These are phyloP conservation scores for Saccharomyces hybrid DNA, from an alignment of 1,139 yeast species.

Conservation along the genomic window DNA sequence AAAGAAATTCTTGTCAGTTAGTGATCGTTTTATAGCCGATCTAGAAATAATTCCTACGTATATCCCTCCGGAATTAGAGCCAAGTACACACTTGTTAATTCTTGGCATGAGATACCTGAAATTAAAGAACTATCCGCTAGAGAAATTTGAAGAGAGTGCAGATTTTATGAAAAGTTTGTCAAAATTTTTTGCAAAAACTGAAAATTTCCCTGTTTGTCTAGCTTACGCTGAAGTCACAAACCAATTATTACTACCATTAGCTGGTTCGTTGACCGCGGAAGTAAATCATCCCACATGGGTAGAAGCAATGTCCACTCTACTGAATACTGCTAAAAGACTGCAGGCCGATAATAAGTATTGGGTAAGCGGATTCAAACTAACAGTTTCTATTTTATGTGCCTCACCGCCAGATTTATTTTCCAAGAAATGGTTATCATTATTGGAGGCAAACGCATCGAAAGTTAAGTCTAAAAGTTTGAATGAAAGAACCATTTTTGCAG, in stretches of 20 bases:
- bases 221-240: slow-evolving; percentile 84
- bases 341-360: slow-evolving; percentile 51
- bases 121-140: slow-evolving; percentile 77
- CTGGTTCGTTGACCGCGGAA: slow-evolving; percentile 84
- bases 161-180: slow-evolving; percentile 81
- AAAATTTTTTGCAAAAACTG: slow-evolving; percentile 66
- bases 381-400: slow-evolving; percentile 70
- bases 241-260: slow-evolving; percentile 68
- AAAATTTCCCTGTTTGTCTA: slow-evolving; percentile 53
- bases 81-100: slow-evolving; percentile 64
- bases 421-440: slow-evolving; percentile 61
- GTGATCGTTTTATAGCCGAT: slow-evolving; percentile 90
- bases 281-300: slow-evolving; percentile 95
- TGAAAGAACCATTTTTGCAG: slow-evolving; percentile 57
- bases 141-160: slow-evolving; percentile 84
- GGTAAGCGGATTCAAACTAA: slow-evolving; percentile 63
- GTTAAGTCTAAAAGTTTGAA: slow-evolving; percentile 41
- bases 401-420: slow-evolving; percentile 73
- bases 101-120: slow-evolving; percentile 86
- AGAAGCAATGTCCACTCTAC: slow-evolving; percentile 63
- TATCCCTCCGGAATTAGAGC: slow-evolving; percentile 54
- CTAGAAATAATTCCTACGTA: slow-evolving; percentile 67
- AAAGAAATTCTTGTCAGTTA: slow-evolving; percentile 73
- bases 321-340: slow-evolving; percentile 41
- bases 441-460: slow-evolving; percentile 44